These are phyloP conservation scores for Bipolaris cookei DNA, from an alignment of 2,329 filamentous ascomycete genomes.

Conservation along the genomic window DNA sequence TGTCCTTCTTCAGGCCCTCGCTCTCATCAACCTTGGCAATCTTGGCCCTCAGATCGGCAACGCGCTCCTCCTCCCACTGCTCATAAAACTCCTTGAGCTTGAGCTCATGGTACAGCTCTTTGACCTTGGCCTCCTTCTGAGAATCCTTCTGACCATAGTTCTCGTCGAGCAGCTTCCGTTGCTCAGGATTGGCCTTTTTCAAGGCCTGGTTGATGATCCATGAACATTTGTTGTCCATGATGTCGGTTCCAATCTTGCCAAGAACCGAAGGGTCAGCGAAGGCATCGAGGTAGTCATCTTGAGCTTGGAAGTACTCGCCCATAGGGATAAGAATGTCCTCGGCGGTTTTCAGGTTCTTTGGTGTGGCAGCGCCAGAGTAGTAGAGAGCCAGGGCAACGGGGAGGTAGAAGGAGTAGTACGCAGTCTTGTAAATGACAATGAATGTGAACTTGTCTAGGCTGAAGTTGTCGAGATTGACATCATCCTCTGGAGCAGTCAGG, in stretches of 20 bases:
- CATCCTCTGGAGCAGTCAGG: slow-evolving; percentile 92
- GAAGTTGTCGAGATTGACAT: slow-evolving; percentile 93
- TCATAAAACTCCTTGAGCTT: slow-evolving; percentile 82
- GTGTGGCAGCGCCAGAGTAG: slow-evolving; percentile 82
- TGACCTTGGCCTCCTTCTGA: slow-evolving; percentile 81
- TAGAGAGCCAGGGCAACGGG: slow-evolving; percentile 90
- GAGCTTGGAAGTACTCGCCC: slow-evolving; percentile 98
- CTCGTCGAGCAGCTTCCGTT: slow-evolving; percentile 84
- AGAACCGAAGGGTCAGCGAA: slow-evolving; percentile 91
- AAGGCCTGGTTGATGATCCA: slow-evolving; percentile 98
- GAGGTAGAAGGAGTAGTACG: slow-evolving; percentile 99
- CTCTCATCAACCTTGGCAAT: slow-evolving; percentile 85
- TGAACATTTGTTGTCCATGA: slow-evolving; percentile 99
- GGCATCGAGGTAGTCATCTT: slow-evolving; percentile 99
- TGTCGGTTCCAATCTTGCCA: slow-evolving; percentile 98
- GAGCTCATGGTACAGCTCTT: slow-evolving; percentile 86
- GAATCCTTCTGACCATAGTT: slow-evolving; percentile 95
- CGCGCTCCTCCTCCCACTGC: slow-evolving; percentile 87
- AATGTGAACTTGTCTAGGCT: slow-evolving; percentile 93
- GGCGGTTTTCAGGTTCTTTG: slow-evolving; percentile 85
- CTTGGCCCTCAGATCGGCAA: slow-evolving; percentile 75
- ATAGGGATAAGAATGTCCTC: slow-evolving; percentile 94
- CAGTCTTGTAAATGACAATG: slow-evolving; percentile 99
- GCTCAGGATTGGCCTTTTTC: slow-evolving; percentile 77
- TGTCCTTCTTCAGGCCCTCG: slow-evolving; percentile 84